Percentiles rank a stretch among this genome's conserved stretches.
phyloP scores from a whole-genome alignment of 768 basidiomycete genomes.

The Collybiopsis luxurians region DNA sequence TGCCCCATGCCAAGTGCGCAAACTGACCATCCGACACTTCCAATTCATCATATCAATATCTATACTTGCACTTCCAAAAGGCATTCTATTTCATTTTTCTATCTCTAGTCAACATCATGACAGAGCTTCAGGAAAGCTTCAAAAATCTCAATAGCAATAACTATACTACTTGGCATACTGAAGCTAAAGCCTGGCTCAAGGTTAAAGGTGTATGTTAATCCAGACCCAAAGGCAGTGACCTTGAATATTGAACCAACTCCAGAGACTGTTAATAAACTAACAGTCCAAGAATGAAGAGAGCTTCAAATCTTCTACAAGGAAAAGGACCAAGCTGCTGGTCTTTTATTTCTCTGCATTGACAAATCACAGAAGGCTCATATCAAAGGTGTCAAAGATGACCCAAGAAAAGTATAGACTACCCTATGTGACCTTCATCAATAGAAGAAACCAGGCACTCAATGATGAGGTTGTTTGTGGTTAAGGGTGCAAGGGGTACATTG shows the following conservation, averaged over 20 bases:
- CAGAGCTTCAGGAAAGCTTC: background rate
- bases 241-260: background rate
- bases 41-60: background rate
- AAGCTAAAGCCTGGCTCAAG: background rate
- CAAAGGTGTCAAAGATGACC: background rate
- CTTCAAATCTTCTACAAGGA: background rate
- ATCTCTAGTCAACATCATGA: too few relatives aligned
- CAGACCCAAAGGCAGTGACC: background rate
- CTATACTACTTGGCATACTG: background rate
- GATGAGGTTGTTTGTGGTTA: too few relatives aligned
- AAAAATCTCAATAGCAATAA: background rate
- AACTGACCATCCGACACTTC: background rate
- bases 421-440: constrained; percentile 1
- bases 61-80: background rate
- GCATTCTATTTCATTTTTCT: too few relatives aligned
- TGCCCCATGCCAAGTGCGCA: background rate
- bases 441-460: background rate
- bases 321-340: background rate
- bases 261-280: background rate
- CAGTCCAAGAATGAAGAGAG: background rate
- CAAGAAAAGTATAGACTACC: background rate
- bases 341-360: background rate
- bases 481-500: too few relatives aligned
- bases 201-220: background rate
- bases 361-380: constrained; percentile 3